phyloP scores from a whole-genome alignment of 768 basidiomycete species.

The Plicaturopsis crispa region DNA sequence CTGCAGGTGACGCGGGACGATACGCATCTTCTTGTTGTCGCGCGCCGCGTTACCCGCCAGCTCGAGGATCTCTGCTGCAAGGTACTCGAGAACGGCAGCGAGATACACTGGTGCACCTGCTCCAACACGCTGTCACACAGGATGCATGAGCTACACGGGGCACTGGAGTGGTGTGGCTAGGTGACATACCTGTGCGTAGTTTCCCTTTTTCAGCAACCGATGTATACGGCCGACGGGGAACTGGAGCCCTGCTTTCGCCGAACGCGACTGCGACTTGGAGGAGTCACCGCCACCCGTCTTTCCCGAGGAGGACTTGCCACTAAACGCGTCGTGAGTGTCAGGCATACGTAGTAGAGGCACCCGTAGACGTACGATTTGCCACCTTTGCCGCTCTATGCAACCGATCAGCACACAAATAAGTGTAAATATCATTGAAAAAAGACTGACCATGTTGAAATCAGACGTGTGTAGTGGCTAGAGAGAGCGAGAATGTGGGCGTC shows the following conservation, averaged over 20 bases:
- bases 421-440: too few relatives aligned
- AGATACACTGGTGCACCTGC: constrained; percentile 53
- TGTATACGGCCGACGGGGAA: constrained; percentile 85
- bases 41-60: constrained; percentile 74
- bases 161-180: constrained; percentile 63
- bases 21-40: constrained; percentile 78
- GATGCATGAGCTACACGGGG: constrained; percentile 41
- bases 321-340: background rate
- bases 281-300: constrained; percentile 34
- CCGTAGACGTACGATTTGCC: background rate
- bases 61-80: constrained; percentile 82
- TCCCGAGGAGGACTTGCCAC: constrained; percentile 4
- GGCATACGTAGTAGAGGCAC: background rate
- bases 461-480: too few relatives aligned
- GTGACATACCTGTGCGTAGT: too few relatives aligned
- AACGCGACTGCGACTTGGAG: constrained; percentile 59
- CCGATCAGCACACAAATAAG: too few relatives aligned
- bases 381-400: too few relatives aligned
- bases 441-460: too few relatives aligned
- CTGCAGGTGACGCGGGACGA: constrained; percentile 72
- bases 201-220: constrained; percentile 65
- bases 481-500: too few relatives aligned
- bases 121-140: constrained; percentile 11
- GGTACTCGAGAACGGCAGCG: constrained; percentile 81
- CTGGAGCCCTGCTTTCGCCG: constrained; percentile 54